These are phyloP conservation scores for Leccinum pellstonianum DNA, from an alignment of 768 basidiomycete species.

Conservation along the genomic window DNA sequence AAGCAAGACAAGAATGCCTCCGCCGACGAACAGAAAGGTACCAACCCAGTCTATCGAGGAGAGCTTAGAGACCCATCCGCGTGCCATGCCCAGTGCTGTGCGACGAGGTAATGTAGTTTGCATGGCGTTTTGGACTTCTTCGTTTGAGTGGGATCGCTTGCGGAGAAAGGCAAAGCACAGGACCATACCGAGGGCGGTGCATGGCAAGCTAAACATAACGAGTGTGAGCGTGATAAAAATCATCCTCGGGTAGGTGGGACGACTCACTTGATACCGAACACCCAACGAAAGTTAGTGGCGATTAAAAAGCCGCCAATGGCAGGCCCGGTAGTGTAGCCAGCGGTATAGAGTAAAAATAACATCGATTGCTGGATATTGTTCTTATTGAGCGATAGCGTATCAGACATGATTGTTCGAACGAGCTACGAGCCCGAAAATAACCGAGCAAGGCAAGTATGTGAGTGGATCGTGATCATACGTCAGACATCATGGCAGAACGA, in stretches of 20 bases:
- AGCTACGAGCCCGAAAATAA: conserved; percentile 22
- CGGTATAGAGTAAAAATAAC: conserved; percentile 42
- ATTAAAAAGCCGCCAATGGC: conserved; percentile 42
- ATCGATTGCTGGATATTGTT: conserved; percentile 44
- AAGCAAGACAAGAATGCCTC: conserved; percentile 47
- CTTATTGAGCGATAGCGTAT: conserved; percentile 40
- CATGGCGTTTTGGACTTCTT: conserved; percentile 10
- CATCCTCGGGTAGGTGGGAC: neutral
- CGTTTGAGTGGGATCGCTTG: conserved; percentile 16
- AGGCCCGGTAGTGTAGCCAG: conserved; percentile 46
- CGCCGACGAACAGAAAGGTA: conserved; percentile 41
- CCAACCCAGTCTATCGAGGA: conserved; percentile 48
- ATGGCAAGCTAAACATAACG: conserved; percentile 37
- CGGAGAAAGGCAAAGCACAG: conserved; percentile 44
- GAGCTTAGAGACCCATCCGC: conserved; percentile 27
- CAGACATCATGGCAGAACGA: neutral
- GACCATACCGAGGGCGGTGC: conserved; percentile 34
- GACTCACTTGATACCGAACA: conserved; percentile 54
- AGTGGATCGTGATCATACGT: neutral
- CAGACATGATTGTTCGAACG: conserved; percentile 44
- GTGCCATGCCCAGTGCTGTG: neutral
- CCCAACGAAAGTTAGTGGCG: conserved; percentile 46
- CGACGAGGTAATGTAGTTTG: neutral
- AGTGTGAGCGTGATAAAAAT: neutral
- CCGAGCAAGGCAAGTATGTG: neutral